Conservation (phyloP, 2,329 filamentous ascomycete species). For the Aureobasidium sp. region DNA sequence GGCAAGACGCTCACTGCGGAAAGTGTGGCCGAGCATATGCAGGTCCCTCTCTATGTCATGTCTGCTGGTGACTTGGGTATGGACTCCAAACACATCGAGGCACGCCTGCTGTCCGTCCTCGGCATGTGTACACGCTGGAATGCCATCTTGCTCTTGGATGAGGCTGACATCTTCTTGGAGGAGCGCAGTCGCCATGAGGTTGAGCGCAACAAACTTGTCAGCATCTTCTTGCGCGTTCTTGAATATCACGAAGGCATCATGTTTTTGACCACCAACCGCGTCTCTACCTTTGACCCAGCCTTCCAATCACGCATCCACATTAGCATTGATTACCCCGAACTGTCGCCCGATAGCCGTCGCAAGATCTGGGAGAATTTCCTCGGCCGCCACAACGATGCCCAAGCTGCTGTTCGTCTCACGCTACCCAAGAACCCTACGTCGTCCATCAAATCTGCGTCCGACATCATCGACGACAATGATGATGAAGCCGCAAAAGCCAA, state of each 20-base stretch:
- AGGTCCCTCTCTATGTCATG: conserved; percentile 45
- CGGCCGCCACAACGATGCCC: conserved; percentile 22
- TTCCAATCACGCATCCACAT: conserved; percentile 43
- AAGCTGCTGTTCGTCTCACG: conserved; percentile 20
- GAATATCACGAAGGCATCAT: conserved; percentile 37
- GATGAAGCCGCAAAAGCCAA: not conserved
- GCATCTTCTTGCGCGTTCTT: conserved; percentile 33
- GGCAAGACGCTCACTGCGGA: conserved; percentile 49
- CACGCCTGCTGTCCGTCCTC: conserved; percentile 39
- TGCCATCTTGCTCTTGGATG: conserved; percentile 45
- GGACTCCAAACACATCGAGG: conserved; percentile 37
- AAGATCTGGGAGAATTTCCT: conserved; percentile 43
- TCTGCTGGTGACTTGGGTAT: conserved; percentile 45
- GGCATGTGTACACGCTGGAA: conserved; percentile 46
- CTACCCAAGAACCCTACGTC: conserved; percentile 19
- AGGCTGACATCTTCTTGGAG: conserved; percentile 41
- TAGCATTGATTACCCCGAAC: conserved; percentile 35
- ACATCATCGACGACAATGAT: not conserved
- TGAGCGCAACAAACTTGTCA: conserved; percentile 41
- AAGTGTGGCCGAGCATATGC: conserved; percentile 44
- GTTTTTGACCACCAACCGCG: conserved; percentile 41
- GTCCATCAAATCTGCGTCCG: conserved; percentile 18
- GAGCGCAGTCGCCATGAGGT: conserved; percentile 35
- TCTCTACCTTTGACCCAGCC: conserved; percentile 37
- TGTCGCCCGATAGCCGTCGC: conserved; percentile 30